These are phyloP conservation scores for Platanthera zijinensis DNA, from an alignment of 106 monocot species.

Conservation along the genomic window DNA sequence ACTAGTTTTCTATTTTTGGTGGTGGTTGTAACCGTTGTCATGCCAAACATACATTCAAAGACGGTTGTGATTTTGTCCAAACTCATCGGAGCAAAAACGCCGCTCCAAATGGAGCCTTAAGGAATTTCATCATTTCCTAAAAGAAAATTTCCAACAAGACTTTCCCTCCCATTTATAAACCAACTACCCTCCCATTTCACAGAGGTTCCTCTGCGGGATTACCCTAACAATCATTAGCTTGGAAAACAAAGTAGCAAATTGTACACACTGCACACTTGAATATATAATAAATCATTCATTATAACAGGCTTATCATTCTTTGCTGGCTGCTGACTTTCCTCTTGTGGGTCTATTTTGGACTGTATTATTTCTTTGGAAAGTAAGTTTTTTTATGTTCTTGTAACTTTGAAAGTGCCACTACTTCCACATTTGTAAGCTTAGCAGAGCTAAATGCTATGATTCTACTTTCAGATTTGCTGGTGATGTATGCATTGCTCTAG, in stretches of 20 bases:
- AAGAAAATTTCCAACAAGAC: background rate
- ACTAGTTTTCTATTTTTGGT: no score
- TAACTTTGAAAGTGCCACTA: background rate
- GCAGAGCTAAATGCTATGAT: background rate
- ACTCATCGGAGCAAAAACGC: no score
- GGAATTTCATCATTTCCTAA: no score
- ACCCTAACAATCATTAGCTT: background rate
- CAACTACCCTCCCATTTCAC: no score
- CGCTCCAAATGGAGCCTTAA: no score
- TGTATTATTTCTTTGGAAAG: slow-evolving; percentile 67
- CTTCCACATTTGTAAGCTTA: background rate
- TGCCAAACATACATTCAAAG: no score
- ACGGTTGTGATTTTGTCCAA: no score
- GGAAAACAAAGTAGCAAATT: background rate
- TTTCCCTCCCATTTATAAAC: no score
- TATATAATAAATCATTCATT: background rate
- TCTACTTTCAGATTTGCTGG: slow-evolving; percentile 51
- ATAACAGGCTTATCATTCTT: slow-evolving; percentile 49
- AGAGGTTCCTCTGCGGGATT: background rate
- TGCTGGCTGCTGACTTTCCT: slow-evolving; percentile 73
- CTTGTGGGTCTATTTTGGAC: slow-evolving; percentile 68
- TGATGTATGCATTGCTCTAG: slow-evolving; percentile 71
- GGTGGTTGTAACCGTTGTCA: no score
- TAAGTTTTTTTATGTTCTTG: background rate
- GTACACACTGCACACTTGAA: background rate